Conservation (phyloP, 2,329 filamentous ascomycete species). For the Fusarium camptoceras region DNA sequence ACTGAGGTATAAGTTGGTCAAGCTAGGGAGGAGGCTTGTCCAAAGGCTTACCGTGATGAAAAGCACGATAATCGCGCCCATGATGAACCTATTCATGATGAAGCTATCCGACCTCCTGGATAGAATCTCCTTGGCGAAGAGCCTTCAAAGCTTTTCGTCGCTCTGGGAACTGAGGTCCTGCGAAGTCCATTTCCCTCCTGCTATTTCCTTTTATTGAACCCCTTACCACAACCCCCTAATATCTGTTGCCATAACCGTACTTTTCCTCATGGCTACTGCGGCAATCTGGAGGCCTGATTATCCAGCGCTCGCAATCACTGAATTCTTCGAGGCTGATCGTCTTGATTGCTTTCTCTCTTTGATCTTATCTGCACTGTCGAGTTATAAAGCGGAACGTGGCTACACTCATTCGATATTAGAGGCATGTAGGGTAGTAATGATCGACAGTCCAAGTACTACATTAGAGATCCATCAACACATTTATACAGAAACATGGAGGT, state of each 20-base stretch:
- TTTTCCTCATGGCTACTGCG: neutral
- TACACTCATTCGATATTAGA: neutral
- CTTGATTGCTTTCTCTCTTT: neutral
- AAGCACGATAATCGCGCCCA: neutral
- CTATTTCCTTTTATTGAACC: neutral
- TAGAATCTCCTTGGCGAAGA: neutral
- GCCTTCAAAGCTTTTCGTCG: too few species aligned
- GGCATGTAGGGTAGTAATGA: neutral
- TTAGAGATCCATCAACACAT: too few species aligned
- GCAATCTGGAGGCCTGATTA: neutral
- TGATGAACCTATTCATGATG: neutral
- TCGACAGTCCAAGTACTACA: neutral
- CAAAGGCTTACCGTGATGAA: neutral
- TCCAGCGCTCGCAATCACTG: neutral
- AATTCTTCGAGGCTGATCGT: accelerated
- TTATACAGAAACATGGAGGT: too few species aligned
- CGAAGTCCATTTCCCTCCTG: neutral
- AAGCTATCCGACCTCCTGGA: neutral
- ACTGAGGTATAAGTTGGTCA: neutral
- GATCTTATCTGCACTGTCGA: accelerated
- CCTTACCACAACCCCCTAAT: neutral
- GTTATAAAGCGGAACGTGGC: neutral
- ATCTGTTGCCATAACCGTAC: neutral
- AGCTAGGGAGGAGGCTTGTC: neutral
- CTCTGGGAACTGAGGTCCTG: neutral